Evolutionary conservation across 192 early-diverging fungal species (phyloP).

Genomic region (Coemansia aciculifera): DNA sequence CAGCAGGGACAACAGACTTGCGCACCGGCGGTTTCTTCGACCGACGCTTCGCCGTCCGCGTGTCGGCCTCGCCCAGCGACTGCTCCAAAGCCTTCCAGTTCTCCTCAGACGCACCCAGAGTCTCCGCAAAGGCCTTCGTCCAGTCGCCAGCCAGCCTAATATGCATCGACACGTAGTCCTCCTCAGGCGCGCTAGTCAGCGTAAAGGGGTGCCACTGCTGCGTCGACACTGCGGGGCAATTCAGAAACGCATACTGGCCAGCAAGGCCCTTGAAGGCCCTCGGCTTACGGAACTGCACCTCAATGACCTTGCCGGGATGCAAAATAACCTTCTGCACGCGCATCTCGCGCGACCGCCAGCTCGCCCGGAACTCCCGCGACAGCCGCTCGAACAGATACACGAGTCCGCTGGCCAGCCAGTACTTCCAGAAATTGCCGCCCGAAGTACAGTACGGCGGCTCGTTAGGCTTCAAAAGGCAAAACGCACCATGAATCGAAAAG

Average conservation of each 20-base stretch:
- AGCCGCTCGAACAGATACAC: slow-evolving; percentile 73
- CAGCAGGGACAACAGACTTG: not conserved
- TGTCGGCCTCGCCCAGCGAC: slow-evolving; percentile 23
- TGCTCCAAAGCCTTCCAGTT: slow-evolving; percentile 57
- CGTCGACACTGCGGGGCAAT: slow-evolving; percentile 70
- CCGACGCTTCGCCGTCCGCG: not conserved
- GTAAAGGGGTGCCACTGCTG: slow-evolving; percentile 87
- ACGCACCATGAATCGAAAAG: slow-evolving; percentile 77
- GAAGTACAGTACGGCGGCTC: slow-evolving; percentile 65
- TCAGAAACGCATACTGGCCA: slow-evolving; percentile 80
- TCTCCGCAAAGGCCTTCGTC: slow-evolving; percentile 67
- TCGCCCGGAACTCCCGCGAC: slow-evolving; percentile 69
- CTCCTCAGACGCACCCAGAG: slow-evolving; percentile 66
- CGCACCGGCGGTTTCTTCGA: not conserved
- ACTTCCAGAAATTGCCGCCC: slow-evolving; percentile 81
- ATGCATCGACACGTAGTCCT: slow-evolving; percentile 72
- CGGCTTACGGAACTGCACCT: slow-evolving; percentile 76
- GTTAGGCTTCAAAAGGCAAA: slow-evolving; percentile 79
- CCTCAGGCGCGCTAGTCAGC: slow-evolving; percentile 77
- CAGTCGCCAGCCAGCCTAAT: slow-evolving; percentile 78
- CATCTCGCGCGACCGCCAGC: slow-evolving; percentile 56
- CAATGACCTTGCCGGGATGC: slow-evolving; percentile 79
- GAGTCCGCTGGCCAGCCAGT: slow-evolving; percentile 66
- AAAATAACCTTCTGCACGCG: slow-evolving; percentile 79
- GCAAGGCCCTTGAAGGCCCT: slow-evolving; percentile 59